Evolutionary conservation across 805 yeast genomes (phyloP), one percentile per base, ranked within the genome.

Genomic region (Saccharomycodes ludwigii): DNA sequence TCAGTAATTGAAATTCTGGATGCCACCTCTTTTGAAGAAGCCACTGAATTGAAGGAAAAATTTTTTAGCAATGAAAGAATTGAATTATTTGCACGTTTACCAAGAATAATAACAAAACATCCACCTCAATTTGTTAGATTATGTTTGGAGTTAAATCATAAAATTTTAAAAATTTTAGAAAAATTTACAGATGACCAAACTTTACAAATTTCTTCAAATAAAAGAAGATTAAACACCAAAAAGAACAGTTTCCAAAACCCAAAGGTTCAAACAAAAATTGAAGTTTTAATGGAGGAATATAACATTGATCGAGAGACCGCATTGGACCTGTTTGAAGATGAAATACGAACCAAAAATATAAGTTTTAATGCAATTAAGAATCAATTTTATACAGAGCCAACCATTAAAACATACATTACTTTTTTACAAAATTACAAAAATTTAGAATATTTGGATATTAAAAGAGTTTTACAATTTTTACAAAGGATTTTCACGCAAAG

Each of bases 11-110:
- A 55, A 2, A 54, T 58, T 5, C 63, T 75, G 52, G 59, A 65
- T 11, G 42, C 48, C 5, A 52, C 63, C 3, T 38, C 54, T 2
- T 50, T 51, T 2, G 67, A 59, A 2, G 76, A 71, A 19, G 63
- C 64, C 37, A 64, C 63, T 13, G 75, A 73, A 15, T 69, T 79
- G 35, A 65, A 75, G 13, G 59, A 82, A 27, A 67, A 75, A 27
- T 57, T 88, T n/a, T 84, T 88, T 43, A 71, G 77, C 35, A 76
- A 73, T 32, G 75, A 73, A 31, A 44, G 54, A 35, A 54, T 83
- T 18, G 72, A 68, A 27, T 47, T 72, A 22, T 47, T 88, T 4
- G 61, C 72, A 2, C 56, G 54, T 12, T 51, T 84, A 20, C 83
- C 94, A 0, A 70, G 70, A 34, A 62, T 68, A 10, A 81, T 88